phyloP scores from a whole-genome alignment of 768 basidiomycete species.

The Boletus barrowsii region DNA sequence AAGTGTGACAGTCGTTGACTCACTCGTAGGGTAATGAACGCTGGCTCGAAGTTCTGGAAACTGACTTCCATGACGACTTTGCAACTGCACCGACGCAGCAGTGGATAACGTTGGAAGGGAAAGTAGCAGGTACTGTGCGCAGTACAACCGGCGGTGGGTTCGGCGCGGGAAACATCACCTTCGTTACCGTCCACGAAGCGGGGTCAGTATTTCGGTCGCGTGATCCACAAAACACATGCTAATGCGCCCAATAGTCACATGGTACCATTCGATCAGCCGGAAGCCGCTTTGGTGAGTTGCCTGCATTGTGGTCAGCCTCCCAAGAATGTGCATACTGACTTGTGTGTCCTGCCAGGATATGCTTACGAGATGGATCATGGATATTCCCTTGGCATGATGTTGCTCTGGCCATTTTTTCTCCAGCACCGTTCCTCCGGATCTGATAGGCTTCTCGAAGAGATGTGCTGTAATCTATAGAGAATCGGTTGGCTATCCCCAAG shows the following conservation, averaged over 20 bases:
- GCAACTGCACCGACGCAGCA: conserved; percentile 42
- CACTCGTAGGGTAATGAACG: conserved; percentile 63
- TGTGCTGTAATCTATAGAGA: not conserved
- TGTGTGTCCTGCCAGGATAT: conserved; percentile 42
- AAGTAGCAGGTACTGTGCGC: conserved; percentile 64
- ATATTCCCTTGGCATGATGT: conserved; percentile 42
- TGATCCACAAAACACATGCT: not conserved
- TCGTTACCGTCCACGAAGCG: conserved; percentile 50
- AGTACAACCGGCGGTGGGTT: conserved; percentile 61
- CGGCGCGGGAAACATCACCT: conserved; percentile 82
- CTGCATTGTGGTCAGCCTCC: not conserved
- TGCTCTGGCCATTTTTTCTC: not conserved
- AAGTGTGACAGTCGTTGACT: not conserved
- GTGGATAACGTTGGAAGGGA: conserved; percentile 56
- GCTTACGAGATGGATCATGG: conserved; percentile 55
- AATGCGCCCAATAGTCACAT: conserved; percentile 56
- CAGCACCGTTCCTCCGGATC: not conserved
- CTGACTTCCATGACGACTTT: conserved; percentile 63
- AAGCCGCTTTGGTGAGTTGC: conserved; percentile 68
- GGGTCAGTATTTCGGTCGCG: conserved; percentile 49
- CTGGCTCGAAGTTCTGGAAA: conserved; percentile 67
- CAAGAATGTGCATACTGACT: not conserved
- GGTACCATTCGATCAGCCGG: conserved; percentile 90
- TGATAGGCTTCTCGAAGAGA: not conserved
- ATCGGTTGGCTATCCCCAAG: not conserved